Evolutionary conservation across 768 basidiomycete species (phyloP), one percentile per base, ranked within the genome.

Genomic region (Boletellus ananiceps): DNA sequence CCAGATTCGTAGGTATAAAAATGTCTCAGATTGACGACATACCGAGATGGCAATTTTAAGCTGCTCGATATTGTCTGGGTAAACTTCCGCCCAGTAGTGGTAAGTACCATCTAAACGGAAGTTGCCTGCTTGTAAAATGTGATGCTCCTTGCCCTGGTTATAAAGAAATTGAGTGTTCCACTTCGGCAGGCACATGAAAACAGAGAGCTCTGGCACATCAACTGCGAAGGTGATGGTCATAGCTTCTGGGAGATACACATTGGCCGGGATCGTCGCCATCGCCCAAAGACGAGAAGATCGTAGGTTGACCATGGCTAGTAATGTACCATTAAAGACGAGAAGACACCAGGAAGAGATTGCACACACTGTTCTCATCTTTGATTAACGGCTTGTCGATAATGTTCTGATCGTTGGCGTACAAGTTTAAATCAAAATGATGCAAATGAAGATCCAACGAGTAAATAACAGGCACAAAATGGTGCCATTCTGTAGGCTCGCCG

Each of bases 381-480:
- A 83, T 72, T 31, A 84, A 70, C 3, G 93, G 92, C 52, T 87
- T 88, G 71, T 96, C 92, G 43, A 98, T 88, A 62, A 98, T 91
- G 62, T 98, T 98, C 61, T 93, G 92, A 66, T 98, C 95, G 62
- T 98, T 98, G 44, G 89, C 82, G 62, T 90, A 94, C 21, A 89
- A 64, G 57, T 87, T 86, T 43, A 95, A 63, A 50, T 81, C 77
- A 67, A 83, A 94, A 59, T 91, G 82, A 62, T 83, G 75, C 50
- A 97, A 66, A 48, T 82, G 76, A 41, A 96, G 55, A 42, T 85
- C 74, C 55, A 94, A 68, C 14, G 66, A 66, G 67, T 98, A 98
- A 7, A 82, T 62, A 65, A 80, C 91, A 0, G 95, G 94, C 18
- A 93, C 75, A 65, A 93, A 98, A 40, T 83, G 84, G 53, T 84